A percentile compares a stretch with the other conserved stretches of the same genome.
phyloP scores from a whole-genome alignment of 495 filamentous ascomycete species.

The Daldinia vernicosa region DNA sequence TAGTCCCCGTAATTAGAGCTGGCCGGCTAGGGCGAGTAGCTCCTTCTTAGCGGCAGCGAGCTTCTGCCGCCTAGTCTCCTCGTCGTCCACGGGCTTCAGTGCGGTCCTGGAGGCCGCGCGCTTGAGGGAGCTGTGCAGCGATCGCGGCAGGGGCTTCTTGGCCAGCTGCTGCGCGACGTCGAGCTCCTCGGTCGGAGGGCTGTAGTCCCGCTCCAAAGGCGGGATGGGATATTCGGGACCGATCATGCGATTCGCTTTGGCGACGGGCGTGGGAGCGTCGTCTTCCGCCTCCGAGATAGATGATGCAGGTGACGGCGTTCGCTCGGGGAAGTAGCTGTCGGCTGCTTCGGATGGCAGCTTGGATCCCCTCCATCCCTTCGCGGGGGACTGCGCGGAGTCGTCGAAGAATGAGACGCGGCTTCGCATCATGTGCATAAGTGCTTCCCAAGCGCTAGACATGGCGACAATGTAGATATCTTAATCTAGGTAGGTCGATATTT shows the following conservation, averaged over 20 bases:
- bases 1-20: conserved; percentile 18
- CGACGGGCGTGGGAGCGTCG: conserved; percentile 9
- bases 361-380: conserved; percentile 8
- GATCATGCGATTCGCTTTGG: conserved; percentile 12
- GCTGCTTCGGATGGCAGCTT: conserved; percentile 28
- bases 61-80: conserved; percentile 43
- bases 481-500: conserved; percentile 4
- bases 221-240: conserved; percentile 38
- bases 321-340: conserved; percentile 36
- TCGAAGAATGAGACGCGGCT: conserved; percentile 14
- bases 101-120: conserved; percentile 37
- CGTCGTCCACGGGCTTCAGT: conserved; percentile 29
- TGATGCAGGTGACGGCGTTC: conserved; percentile 19
- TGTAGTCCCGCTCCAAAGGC: conserved; percentile 45
- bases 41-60: conserved; percentile 53
- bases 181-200: conserved; percentile 47
- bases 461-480: conserved; percentile 4
- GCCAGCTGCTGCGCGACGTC: conserved; percentile 54
- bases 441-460: conserved; percentile 13
- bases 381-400: conserved; percentile 13
- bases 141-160: conserved; percentile 48
- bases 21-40: conserved; percentile 44
- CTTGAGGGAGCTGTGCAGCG: conserved; percentile 52
- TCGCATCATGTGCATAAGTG: conserved; percentile 16
- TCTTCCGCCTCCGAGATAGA: conserved; percentile 33